phyloP scores from a whole-genome alignment of 495 filamentous ascomycete genomes.

The Lepidopterella palustris region DNA sequence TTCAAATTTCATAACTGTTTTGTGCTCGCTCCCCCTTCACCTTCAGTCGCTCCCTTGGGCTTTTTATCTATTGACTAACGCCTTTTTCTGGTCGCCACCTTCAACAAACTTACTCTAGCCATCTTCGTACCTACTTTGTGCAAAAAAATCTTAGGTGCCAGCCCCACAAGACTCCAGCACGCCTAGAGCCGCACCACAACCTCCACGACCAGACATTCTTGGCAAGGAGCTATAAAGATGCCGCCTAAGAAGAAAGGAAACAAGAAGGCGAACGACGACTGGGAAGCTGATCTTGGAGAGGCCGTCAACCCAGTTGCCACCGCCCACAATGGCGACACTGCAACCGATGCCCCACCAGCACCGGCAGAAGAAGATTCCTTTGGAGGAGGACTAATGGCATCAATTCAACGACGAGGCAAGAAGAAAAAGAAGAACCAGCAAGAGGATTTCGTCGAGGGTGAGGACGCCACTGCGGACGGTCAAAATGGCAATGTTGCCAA shows the following conservation, averaged over 20 bases:
- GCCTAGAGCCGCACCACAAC: neutral
- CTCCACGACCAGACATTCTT: neutral
- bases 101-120: no score
- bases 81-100: neutral
- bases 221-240: slow-evolving; percentile 54
- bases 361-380: slow-evolving; percentile 46
- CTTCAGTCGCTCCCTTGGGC: neutral
- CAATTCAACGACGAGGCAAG: slow-evolving; percentile 79
- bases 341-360: slow-evolving; percentile 30
- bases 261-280: slow-evolving; percentile 75
- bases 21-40: no score
- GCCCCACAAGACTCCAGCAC: neutral
- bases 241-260: slow-evolving; percentile 92
- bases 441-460: slow-evolving; percentile 67
- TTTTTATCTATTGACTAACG: neutral
- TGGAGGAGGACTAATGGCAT: slow-evolving; percentile 71
- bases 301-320: slow-evolving; percentile 46
- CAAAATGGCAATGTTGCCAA: slow-evolving; percentile 31
- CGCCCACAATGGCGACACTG: slow-evolving; percentile 31
- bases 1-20: no score
- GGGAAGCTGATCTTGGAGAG: slow-evolving; percentile 94
- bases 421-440: slow-evolving; percentile 87
- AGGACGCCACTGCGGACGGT: slow-evolving; percentile 46
- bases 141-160: no score
- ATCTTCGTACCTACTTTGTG: no score